These are phyloP conservation scores for Camelina neglecta DNA, from an alignment of 345 rosid species.

Conservation along the genomic window DNA sequence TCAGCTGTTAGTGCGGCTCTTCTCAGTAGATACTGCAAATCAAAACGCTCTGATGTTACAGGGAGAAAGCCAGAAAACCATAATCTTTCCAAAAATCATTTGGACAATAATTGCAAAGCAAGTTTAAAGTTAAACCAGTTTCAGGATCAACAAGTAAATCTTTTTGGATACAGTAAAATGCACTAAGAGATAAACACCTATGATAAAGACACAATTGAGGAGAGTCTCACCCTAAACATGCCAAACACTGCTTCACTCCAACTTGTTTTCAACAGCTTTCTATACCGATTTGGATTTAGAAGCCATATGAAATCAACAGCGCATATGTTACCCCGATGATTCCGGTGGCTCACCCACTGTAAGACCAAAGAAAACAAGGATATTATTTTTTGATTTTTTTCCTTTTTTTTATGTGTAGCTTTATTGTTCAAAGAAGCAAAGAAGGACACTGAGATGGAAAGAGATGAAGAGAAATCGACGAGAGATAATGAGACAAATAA, in stretches of 20 bases:
- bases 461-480: conserved; percentile 48
- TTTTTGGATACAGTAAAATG: not conserved
- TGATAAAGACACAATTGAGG: not conserved
- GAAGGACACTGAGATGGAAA: conserved; percentile 51
- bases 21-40: conserved; percentile 65
- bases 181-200: conserved; percentile 1
- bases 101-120: not conserved
- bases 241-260: conserved; percentile 98
- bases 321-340: conserved; percentile 93
- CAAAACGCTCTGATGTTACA: conserved; percentile 35
- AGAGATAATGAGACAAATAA: conserved; percentile 47
- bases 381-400: no score
- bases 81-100: not conserved
- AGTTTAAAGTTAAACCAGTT: not conserved
- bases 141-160: not conserved
- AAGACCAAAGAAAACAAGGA: conserved; percentile 15
- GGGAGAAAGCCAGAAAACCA: conserved; percentile 17
- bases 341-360: conserved; percentile 98
- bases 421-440: conserved; percentile 68
- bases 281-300: conserved; percentile 79
- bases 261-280: conserved; percentile 74
- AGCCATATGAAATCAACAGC: conserved; percentile 99
- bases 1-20: conserved; percentile 72
- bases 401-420: conserved; percentile 45
- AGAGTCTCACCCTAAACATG: conserved; percentile 80